These are phyloP conservation scores for Kluyveromyces wickerhamii DNA, from an alignment of 805 yeast species.

Conservation along the genomic window DNA sequence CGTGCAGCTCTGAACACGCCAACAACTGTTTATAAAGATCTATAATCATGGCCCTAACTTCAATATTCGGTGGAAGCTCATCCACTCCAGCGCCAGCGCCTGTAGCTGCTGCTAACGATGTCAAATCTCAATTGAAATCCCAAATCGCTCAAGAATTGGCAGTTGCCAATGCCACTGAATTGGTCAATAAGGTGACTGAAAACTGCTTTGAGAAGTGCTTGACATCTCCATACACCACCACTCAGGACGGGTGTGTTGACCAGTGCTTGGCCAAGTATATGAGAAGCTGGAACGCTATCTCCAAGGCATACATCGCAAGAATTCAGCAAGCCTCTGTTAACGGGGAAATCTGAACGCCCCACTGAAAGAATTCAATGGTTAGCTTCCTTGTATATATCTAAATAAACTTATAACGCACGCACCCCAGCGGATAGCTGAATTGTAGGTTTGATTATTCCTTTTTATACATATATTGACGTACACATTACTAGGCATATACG, in stretches of 20 bases:
- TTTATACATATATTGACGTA: too few relatives aligned
- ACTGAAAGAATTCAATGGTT: too few relatives aligned
- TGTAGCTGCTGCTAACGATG: conserved; percentile 27
- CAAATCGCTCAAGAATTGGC: conserved; percentile 80
- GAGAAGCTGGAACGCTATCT: conserved; percentile 84
- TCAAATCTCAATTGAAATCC: conserved; percentile 56
- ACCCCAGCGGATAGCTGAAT: too few relatives aligned
- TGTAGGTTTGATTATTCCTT: too few relatives aligned
- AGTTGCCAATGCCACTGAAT: conserved; percentile 81
- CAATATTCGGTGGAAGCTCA: conserved; percentile 26
- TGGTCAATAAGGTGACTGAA: conserved; percentile 76
- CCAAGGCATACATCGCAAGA: conserved; percentile 67
- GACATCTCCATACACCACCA: conserved; percentile 46
- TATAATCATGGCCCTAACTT: conserved; percentile 21
- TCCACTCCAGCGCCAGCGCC: conserved; percentile 20
- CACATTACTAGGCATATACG: too few relatives aligned
- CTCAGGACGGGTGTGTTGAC: conserved; percentile 59
- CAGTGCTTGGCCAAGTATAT: conserved; percentile 82
- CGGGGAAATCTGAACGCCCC: conserved; percentile 21
- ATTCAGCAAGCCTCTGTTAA: conserved; percentile 47
- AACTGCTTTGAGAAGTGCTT: conserved; percentile 83
- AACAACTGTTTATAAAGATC: not conserved
- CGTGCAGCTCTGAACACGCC: not conserved
- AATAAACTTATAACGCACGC: too few relatives aligned
- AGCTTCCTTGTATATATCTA: too few relatives aligned